Conservation (phyloP, 2,329 filamentous ascomycete genomes). For the Cladophialophora immunda region DNA sequence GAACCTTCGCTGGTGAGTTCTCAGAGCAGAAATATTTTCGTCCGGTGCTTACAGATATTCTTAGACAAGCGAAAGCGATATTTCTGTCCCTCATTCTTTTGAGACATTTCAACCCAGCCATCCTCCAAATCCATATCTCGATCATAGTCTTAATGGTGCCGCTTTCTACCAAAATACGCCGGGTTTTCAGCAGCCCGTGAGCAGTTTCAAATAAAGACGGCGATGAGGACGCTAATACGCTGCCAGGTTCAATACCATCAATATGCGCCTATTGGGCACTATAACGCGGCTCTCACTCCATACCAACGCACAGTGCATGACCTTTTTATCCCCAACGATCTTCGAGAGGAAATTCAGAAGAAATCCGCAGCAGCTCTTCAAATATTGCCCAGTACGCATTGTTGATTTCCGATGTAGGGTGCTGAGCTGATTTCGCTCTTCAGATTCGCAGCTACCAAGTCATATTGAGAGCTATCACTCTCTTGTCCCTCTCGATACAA, state of each 20-base stretch:
- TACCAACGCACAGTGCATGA: constrained; percentile 90
- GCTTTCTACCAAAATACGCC: constrained; percentile 71
- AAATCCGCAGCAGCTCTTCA: constrained; percentile 87
- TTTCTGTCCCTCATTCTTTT: constrained; percentile 32
- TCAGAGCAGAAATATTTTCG: not conserved
- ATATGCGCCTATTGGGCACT: constrained; percentile 86
- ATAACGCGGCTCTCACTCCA: constrained; percentile 79
- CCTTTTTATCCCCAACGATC: constrained; percentile 86
- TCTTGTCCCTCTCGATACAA: constrained; percentile 85
- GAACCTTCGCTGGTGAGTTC: constrained; percentile 57
- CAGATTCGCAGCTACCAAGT: constrained; percentile 74
- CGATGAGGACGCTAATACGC: constrained; percentile 15
- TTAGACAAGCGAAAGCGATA: constrained; percentile 36
- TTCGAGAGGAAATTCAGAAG: constrained; percentile 87
- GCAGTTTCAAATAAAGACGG: constrained; percentile 38
- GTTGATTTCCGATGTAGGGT: not conserved
- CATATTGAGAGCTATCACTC: constrained; percentile 89
- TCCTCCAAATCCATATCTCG: constrained; percentile 78
- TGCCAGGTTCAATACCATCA: constrained; percentile 85
- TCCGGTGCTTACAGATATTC: not conserved
- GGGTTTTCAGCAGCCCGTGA: constrained; percentile 71
- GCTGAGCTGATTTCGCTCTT: constrained; percentile 28
- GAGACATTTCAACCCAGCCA: constrained; percentile 43
- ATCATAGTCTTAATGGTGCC: constrained; percentile 66
- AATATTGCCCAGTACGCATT: constrained; percentile 77